Conservation (phyloP, 2,329 filamentous ascomycete genomes). For the Pseudomassariella vexata region DNA sequence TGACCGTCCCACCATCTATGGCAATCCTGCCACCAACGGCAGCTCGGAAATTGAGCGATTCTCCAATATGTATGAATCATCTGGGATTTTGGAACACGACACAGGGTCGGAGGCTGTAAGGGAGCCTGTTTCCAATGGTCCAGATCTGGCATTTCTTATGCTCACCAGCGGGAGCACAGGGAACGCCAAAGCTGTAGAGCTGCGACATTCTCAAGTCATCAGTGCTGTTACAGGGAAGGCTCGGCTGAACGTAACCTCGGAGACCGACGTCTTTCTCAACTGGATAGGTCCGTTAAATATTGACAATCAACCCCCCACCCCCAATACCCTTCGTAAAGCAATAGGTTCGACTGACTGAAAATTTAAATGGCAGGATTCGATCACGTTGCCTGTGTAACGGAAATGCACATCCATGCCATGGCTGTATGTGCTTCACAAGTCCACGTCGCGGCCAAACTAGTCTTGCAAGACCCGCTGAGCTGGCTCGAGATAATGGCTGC, state of each 20-base stretch:
- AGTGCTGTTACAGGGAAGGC: constrained; percentile 27
- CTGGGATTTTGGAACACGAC: background rate
- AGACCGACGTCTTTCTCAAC: constrained; percentile 26
- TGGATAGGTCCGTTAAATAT: constrained; percentile 31
- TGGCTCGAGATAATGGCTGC: constrained; percentile 28
- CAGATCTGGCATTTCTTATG: constrained; percentile 27
- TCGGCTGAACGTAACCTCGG: constrained; percentile 15
- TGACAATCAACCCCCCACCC: background rate
- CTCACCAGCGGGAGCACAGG: constrained; percentile 39
- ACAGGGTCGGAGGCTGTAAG: background rate
- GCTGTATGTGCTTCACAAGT: constrained; percentile 28
- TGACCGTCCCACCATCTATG: too few species aligned
- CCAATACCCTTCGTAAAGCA: background rate
- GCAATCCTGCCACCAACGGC: too few species aligned
- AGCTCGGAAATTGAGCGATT: too few species aligned
- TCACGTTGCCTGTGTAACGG: constrained; percentile 38
- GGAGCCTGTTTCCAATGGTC: too few species aligned
- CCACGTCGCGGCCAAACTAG: constrained; percentile 27
- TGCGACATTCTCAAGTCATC: constrained; percentile 30
- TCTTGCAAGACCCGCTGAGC: constrained; percentile 25
- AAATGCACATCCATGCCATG: constrained; percentile 39
- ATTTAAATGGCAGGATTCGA: constrained; percentile 22
- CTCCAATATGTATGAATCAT: too few species aligned
- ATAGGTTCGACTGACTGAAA: background rate
- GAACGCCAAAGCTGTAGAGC: constrained; percentile 33